These are phyloP conservation scores for Auricularia heimuer DNA, from an alignment of 768 basidiomycete species.

Conservation along the genomic window DNA sequence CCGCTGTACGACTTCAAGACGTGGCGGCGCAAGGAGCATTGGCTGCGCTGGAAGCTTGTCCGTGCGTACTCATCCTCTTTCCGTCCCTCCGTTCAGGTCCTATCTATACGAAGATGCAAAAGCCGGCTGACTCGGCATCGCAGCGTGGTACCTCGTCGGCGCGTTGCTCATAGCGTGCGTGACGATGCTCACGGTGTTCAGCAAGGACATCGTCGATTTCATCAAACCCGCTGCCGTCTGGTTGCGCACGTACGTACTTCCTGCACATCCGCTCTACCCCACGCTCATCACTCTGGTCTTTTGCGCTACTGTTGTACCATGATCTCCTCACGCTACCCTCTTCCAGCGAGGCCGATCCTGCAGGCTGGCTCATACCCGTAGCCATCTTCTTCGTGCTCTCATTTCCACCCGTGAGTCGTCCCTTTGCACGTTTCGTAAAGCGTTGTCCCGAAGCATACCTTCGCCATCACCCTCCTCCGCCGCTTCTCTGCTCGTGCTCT, in stretches of 20 bases:
- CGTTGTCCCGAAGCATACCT: too few relatives aligned
- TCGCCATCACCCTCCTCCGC: too few relatives aligned
- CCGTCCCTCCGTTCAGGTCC: too few relatives aligned
- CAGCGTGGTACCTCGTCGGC: neutral
- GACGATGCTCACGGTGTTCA: neutral
- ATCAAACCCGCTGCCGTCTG: neutral
- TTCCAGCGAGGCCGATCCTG: slow-evolving; percentile 11
- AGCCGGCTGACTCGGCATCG: neutral
- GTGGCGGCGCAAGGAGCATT: neutral
- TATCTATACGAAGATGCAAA: neutral
- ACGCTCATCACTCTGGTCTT: neutral
- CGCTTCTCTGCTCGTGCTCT: too few relatives aligned
- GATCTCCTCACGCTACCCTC: too few relatives aligned
- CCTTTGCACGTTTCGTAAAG: too few relatives aligned
- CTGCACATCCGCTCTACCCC: neutral
- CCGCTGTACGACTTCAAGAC: neutral
- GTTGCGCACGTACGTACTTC: neutral
- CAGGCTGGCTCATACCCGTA: slow-evolving; percentile 36
- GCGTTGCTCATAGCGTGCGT: neutral
- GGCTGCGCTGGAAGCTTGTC: neutral
- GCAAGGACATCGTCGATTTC: neutral
- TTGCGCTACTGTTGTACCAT: too few relatives aligned
- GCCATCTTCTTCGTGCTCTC: slow-evolving; percentile 39
- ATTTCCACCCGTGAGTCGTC: slow-evolving; percentile 59
- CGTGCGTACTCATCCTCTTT: neutral